Conservation (phyloP, 495 filamentous ascomycete genomes). For the Amphirosellinia nigrospora region DNA sequence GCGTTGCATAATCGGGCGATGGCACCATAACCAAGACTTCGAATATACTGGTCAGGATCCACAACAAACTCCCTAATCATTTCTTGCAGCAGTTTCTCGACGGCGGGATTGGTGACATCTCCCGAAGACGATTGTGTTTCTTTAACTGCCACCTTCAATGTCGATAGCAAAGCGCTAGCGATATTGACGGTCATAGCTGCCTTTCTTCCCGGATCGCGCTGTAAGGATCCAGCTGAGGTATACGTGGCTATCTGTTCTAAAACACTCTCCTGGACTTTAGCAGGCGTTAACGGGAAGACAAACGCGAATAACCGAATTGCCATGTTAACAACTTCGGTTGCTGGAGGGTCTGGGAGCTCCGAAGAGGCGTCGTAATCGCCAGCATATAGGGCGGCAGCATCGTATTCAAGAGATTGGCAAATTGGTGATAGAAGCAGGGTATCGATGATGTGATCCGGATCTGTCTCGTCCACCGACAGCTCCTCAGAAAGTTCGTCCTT, state of each 20-base stretch:
- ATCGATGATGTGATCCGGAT: constrained; percentile 73
- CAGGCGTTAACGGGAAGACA: constrained; percentile 81
- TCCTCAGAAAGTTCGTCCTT: constrained; percentile 62
- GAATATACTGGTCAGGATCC: constrained; percentile 82
- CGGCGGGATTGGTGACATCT: constrained; percentile 72
- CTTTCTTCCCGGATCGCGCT: constrained; percentile 85
- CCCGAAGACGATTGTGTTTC: constrained; percentile 76
- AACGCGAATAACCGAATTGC: constrained; percentile 92
- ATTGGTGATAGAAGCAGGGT: constrained; percentile 73
- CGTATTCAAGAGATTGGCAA: constrained; percentile 84
- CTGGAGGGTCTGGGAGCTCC: constrained; percentile 76
- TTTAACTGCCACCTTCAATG: constrained; percentile 82
- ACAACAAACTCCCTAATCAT: constrained; percentile 79
- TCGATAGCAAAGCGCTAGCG: constrained; percentile 76
- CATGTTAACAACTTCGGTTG: constrained; percentile 91
- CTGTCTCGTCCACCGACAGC: constrained; percentile 66
- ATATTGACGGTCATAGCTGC: constrained; percentile 91
- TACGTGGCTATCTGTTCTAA: constrained; percentile 91
- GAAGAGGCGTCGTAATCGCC: constrained; percentile 47
- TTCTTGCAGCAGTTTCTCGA: constrained; percentile 88
- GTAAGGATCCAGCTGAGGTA: constrained; percentile 75
- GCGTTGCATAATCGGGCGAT: constrained; percentile 89
- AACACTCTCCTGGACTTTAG: constrained; percentile 93
- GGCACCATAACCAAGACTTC: constrained; percentile 83
- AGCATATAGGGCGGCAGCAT: constrained; percentile 83